Evolutionary conservation across 2,329 filamentous ascomycete genomes (phyloP).

Genomic region (Alternaria tenuissima): DNA sequence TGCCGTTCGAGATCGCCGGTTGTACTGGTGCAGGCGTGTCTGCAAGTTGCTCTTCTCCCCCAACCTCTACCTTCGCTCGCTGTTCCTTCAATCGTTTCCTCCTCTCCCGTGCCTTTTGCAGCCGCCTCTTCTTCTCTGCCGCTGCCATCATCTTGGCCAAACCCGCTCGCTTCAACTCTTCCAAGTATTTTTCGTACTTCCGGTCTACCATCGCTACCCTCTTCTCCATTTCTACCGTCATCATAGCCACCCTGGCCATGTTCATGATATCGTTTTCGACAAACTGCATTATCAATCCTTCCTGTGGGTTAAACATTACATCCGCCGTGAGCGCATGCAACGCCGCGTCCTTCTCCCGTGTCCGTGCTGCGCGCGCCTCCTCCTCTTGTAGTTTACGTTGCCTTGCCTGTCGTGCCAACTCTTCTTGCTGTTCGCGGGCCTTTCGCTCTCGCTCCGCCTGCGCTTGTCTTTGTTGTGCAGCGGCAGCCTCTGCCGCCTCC

Average conservation of each 20-base stretch:
- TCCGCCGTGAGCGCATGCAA: conserved; percentile 48
- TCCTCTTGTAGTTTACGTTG: conserved; percentile 31
- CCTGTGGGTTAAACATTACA: conserved; percentile 48
- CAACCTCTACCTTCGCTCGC: conserved; percentile 19
- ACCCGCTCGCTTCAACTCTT: conserved; percentile 29
- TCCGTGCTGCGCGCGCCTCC: conserved; percentile 23
- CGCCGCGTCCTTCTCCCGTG: conserved; percentile 29
- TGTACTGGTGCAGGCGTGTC: conserved; percentile 9
- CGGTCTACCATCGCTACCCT: conserved; percentile 27
- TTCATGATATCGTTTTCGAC: conserved; percentile 51
- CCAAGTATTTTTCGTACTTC: conserved; percentile 25
- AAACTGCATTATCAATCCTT: conserved; percentile 57
- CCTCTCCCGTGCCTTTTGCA: conserved; percentile 30
- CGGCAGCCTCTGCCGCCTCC: conserved; percentile 29
- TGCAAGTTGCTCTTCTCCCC: conserved; percentile 9
- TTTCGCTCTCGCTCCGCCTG: conserved; percentile 24
- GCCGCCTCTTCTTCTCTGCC: conserved; percentile 37
- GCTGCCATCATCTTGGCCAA: conserved; percentile 31
- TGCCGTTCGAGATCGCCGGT: not conserved
- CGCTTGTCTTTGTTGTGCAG: conserved; percentile 23
- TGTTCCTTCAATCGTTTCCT: conserved; percentile 37
- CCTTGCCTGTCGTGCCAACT: conserved; percentile 28
- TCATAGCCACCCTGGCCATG: conserved; percentile 46
- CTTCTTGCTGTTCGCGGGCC: conserved; percentile 31
- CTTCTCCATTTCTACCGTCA: conserved; percentile 46